phyloP scores from a whole-genome alignment of 352 stramenopile genomes.

The Phytophthora pisi region DNA sequence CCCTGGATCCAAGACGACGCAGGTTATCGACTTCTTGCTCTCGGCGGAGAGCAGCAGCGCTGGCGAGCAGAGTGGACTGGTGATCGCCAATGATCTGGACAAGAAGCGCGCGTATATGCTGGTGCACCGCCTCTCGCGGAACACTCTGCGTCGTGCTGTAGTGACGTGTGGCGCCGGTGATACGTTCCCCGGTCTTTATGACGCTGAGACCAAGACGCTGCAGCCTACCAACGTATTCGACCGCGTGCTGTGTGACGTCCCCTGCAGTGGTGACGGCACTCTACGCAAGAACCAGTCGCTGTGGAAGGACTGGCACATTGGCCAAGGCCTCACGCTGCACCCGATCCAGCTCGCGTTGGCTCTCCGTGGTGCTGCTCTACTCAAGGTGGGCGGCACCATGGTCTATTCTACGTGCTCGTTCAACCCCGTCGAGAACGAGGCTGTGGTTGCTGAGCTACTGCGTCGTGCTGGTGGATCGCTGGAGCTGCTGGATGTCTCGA shows the following conservation, averaged over 20 bases:
- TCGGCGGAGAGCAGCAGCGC: slow-evolving; percentile 20
- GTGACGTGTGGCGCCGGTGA: slow-evolving; percentile 95
- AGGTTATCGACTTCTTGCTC: slow-evolving; percentile 93
- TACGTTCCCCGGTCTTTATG: slow-evolving; percentile 92
- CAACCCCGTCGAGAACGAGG: slow-evolving; percentile 99
- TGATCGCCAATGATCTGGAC: slow-evolving; percentile 97
- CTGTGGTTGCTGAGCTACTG: slow-evolving; percentile 96
- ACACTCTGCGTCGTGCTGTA: slow-evolving; percentile 84
- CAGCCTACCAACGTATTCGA: slow-evolving; percentile 94
- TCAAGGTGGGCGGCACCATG: slow-evolving; percentile 92
- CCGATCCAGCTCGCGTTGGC: slow-evolving; percentile 94
- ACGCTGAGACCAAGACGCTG: slow-evolving; percentile 37
- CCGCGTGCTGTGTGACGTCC: slow-evolving; percentile 98
- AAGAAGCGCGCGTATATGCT: slow-evolving; percentile 98
- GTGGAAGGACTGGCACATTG: slow-evolving; percentile 95
- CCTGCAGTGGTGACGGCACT: slow-evolving; percentile 98
- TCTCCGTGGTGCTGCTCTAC: slow-evolving; percentile 86
- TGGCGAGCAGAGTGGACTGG: slow-evolving; percentile 63
- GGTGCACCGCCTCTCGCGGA: slow-evolving; percentile 91
- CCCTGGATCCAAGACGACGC: slow-evolving; percentile 98
- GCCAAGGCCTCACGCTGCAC: slow-evolving; percentile 92
- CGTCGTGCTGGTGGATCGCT: slow-evolving; percentile 84
- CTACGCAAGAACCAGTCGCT: slow-evolving; percentile 96
- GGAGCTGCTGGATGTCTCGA: slow-evolving; percentile 89
- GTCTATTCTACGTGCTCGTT: slow-evolving; percentile 98